phyloP scores from a whole-genome alignment of 192 early-diverging fungal genomes.

The Paraglomus brasilianum region DNA sequence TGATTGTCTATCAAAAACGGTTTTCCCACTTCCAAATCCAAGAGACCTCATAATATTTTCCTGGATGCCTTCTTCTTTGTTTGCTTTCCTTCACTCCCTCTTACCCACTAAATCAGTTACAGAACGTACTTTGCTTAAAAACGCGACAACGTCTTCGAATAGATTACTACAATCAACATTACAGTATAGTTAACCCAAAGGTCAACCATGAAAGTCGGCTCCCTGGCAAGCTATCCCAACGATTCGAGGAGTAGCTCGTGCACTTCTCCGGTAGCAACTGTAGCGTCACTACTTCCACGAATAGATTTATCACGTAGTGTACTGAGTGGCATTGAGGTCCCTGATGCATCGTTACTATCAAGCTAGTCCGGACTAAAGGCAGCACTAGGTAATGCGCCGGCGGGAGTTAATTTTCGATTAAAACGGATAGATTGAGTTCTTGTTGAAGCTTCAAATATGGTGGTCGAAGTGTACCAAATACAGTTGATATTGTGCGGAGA shows the following conservation, averaged over 20 bases:
- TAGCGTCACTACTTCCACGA: conserved; percentile 1
- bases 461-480: conserved; percentile 66
- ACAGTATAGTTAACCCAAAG: conserved; percentile 95
- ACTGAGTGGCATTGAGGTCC: conserved; percentile 1
- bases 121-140: conserved; percentile 66
- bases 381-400: conserved; percentile 36
- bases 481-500: conserved; percentile 63
- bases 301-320: conserved; percentile 6
- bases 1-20: background rate
- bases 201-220: conserved; percentile 77
- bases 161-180: conserved; percentile 79
- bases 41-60: too few relatives aligned
- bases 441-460: conserved; percentile 77
- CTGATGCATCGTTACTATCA: conserved; percentile 21
- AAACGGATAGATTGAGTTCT: conserved; percentile 70
- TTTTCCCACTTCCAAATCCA: too few relatives aligned
- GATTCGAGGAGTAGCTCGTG: conserved; percentile 85
- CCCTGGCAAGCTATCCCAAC: conserved; percentile 68
- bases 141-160: conserved; percentile 82
- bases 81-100: too few relatives aligned
- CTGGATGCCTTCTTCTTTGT: too few relatives aligned
- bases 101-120: too few relatives aligned
- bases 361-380: conserved; percentile 37
- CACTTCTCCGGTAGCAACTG: conserved; percentile 67
- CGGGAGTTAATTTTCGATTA: conserved; percentile 52